Conservation (phyloP, 2,329 filamentous ascomycete species). For the Neofusicoccum cordaticola region DNA sequence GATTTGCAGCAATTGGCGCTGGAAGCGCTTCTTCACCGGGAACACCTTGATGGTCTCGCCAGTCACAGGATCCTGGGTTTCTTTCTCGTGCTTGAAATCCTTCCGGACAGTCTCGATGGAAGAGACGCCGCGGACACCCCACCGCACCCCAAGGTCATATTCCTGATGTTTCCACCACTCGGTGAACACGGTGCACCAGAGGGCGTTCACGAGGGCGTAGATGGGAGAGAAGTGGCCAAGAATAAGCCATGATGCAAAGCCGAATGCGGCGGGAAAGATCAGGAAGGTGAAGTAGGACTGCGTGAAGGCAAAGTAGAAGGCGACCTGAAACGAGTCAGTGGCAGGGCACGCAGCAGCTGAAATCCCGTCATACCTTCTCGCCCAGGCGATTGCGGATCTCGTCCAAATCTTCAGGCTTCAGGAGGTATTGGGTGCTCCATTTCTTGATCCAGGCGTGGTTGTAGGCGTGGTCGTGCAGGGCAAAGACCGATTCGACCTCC, state of each 20-base stretch:
- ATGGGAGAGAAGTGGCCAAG: slow-evolving; percentile 79
- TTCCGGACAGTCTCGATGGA: slow-evolving; percentile 73
- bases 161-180: slow-evolving; percentile 97
- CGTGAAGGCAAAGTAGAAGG: slow-evolving; percentile 93
- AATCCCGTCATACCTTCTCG: slow-evolving; percentile 40
- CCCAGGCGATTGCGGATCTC: slow-evolving; percentile 51
- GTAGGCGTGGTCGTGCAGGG: slow-evolving; percentile 50
- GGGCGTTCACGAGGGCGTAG: slow-evolving; percentile 72
- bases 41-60: slow-evolving; percentile 76
- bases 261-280: slow-evolving; percentile 75
- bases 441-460: slow-evolving; percentile 55
- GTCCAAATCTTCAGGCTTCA: slow-evolving; percentile 49
- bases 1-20: slow-evolving; percentile 75
- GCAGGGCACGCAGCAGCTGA: background rate
- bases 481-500: slow-evolving; percentile 49
- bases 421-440: slow-evolving; percentile 47
- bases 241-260: slow-evolving; percentile 74
- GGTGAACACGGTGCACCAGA: slow-evolving; percentile 89
- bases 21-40: slow-evolving; percentile 69
- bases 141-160: slow-evolving; percentile 77
- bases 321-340: slow-evolving; percentile 54
- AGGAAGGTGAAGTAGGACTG: slow-evolving; percentile 87
- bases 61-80: slow-evolving; percentile 74
- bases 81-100: slow-evolving; percentile 76
- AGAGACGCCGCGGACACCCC: slow-evolving; percentile 84